A percentile compares a stretch with the other conserved stretches of the same genome.
phyloP scores from a whole-genome alignment of 768 basidiomycete genomes.

The Hericium erinaceus region DNA sequence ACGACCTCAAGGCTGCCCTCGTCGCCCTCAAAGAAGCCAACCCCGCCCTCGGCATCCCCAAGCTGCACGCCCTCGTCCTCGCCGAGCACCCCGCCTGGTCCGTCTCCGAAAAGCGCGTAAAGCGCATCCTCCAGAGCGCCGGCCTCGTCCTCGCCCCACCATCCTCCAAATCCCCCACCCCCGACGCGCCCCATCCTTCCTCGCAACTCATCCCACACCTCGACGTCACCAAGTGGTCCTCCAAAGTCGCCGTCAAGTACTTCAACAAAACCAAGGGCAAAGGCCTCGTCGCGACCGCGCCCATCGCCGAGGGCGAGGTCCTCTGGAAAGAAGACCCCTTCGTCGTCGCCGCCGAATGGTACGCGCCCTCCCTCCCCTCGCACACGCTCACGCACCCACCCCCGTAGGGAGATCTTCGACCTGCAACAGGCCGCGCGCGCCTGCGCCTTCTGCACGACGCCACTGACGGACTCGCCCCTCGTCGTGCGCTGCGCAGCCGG shows the following conservation, averaged over 20 bases:
- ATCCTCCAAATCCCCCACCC: constrained; percentile 9
- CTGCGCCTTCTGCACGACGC: constrained; percentile 70
- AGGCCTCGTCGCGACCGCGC: constrained; percentile 64
- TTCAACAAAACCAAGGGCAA: constrained; percentile 72
- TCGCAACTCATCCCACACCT: constrained; percentile 57
- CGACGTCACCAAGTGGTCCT: constrained; percentile 52
- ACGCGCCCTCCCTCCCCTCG: constrained; percentile 15
- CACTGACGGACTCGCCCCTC: constrained; percentile 35
- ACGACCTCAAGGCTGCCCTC: constrained; percentile 49
- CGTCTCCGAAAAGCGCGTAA: constrained; percentile 76
- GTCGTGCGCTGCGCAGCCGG: constrained; percentile 46
- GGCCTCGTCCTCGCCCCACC: constrained; percentile 32
- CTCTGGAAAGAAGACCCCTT: constrained; percentile 86
- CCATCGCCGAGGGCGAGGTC: constrained; percentile 60
- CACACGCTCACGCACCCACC: neutral
- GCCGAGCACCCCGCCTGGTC: constrained; percentile 55
- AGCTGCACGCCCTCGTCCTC: constrained; percentile 58
- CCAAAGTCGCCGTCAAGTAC: constrained; percentile 54
- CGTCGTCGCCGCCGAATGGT: constrained; percentile 77
- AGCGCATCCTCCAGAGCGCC: constrained; percentile 58
- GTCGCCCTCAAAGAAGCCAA: constrained; percentile 44
- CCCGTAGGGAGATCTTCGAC: constrained; percentile 66
- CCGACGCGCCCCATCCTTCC: constrained; percentile 37
- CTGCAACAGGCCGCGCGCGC: constrained; percentile 49
- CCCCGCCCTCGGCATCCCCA: constrained; percentile 60